These are phyloP conservation scores for Pyracantha coccinea DNA, from an alignment of 331 rosid species.

Conservation along the genomic window DNA sequence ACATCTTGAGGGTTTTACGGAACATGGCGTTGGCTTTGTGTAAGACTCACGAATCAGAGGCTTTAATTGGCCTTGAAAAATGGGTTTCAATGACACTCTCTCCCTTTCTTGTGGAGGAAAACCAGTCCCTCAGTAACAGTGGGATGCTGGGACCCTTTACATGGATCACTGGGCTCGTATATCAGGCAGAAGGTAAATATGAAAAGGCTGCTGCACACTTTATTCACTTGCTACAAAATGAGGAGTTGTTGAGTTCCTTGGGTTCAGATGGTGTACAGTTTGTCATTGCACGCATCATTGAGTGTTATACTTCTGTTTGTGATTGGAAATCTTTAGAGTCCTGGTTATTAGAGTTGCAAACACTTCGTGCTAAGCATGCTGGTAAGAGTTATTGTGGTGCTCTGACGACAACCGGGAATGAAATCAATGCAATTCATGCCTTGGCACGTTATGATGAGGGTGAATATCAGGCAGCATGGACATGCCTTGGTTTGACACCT, in stretches of 20 bases:
- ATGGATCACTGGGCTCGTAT: constrained; percentile 84
- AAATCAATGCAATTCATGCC: constrained; percentile 91
- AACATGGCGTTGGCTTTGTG: constrained; percentile 73
- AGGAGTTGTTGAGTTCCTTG: constrained; percentile 67
- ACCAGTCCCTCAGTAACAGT: constrained; percentile 32
- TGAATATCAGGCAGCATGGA: constrained; percentile 84
- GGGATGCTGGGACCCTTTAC: constrained; percentile 48
- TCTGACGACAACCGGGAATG: constrained; percentile 88
- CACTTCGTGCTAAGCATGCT: constrained; percentile 88
- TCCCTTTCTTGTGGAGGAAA: constrained; percentile 68
- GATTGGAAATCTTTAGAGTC: constrained; percentile 95
- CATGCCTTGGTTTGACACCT: constrained; percentile 94
- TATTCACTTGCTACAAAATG: constrained; percentile 67
- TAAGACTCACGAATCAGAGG: constrained; percentile 72
- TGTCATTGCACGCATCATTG: constrained; percentile 81
- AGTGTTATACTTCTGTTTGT: constrained; percentile 77
- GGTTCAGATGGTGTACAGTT: constrained; percentile 96
- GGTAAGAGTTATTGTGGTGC: constrained; percentile 92
- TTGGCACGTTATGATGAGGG: constrained; percentile 87
- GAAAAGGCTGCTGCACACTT: constrained; percentile 92
- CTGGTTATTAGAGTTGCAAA: constrained; percentile 81
- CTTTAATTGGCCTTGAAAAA: constrained; percentile 71
- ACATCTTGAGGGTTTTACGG: constrained; percentile 65
- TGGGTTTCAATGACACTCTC: constrained; percentile 71
- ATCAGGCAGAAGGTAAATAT: constrained; percentile 82